Evolutionary conservation across 169 alveolate species (phyloP), one percentile per base, ranked within the genome.

Genomic region (Plasmodium reichenowi): DNA sequence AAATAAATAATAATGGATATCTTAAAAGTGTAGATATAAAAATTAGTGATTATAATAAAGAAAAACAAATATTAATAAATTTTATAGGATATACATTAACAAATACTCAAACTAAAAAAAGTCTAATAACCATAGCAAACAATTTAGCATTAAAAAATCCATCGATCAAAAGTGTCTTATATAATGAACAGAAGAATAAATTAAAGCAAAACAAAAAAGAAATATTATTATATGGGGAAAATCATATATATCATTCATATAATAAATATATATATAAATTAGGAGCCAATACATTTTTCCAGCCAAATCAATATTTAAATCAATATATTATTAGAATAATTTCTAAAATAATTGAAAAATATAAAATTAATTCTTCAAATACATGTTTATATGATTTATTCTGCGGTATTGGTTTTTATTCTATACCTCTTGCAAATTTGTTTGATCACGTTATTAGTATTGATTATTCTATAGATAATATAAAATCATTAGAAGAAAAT

Each of bases 381-480:
- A 48, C 86, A 12, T 86, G 58, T 32, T 20, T 86, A 9, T 86
- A 32, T 72, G 92, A 86, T 66, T 58, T 86, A 22, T 86, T 86
- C 47, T 86, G 92, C 71, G 92, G 92, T 6, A 86, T 86, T 12
- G 92, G 92, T 17, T 86, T 86, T 72, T 86, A 86, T 72, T 86
- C 92, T 10, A 54, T 86, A 43, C 92, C 88, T 22, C 72, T 86
- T 26, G 48, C 92, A 26, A 54, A 17, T 7, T 38, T 59, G 1
- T 86, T 86, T 74, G 45, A 50, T 15, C 48, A 62, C 45, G 71
- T 86, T 71, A 72, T 86, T 52, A 20, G 92, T 72, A 43, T 72
- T 22, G 92, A 86, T 72, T 86, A 86, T 66, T 86, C 92, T 17
- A 86, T 86, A 13, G 86, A 72, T 71, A 86, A 86, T 86, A 86